Conservation (phyloP, 208 protist species). For the Lotmaria passim region DNA sequence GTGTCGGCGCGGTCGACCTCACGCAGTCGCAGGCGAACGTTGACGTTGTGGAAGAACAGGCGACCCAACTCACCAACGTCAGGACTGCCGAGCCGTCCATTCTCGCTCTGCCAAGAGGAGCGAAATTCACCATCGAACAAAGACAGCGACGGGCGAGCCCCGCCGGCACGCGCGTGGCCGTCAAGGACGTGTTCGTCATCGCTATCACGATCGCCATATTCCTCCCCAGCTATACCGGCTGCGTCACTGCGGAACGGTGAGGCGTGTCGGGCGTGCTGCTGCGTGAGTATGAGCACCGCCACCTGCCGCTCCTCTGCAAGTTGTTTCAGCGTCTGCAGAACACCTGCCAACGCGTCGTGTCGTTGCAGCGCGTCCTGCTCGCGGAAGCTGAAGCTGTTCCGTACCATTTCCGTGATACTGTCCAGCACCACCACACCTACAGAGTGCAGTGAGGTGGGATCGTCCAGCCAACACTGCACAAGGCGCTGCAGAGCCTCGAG, state of each 20-base stretch:
- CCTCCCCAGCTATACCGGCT: background rate
- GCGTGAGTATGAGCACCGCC: slow-evolving; percentile 59
- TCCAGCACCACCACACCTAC: slow-evolving; percentile 69
- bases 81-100: background rate
- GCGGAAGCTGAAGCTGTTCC: slow-evolving; percentile 39
- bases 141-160: background rate
- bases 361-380: slow-evolving; percentile 50
- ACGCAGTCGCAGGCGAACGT: slow-evolving; percentile 61
- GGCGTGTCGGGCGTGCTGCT: slow-evolving; percentile 7
- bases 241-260: background rate
- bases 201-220: background rate
- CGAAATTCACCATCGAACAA: background rate
- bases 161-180: background rate
- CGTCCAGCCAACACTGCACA: slow-evolving; percentile 11
- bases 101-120: background rate
- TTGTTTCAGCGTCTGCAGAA: slow-evolving; percentile 58
- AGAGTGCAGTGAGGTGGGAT: slow-evolving; percentile 2
- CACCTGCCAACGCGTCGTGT: slow-evolving; percentile 43
- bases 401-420: slow-evolving; percentile 50
- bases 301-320: slow-evolving; percentile 45
- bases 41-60: slow-evolving; percentile 69
- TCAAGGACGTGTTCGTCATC: background rate
- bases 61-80: slow-evolving; percentile 52
- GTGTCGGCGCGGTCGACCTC: background rate
- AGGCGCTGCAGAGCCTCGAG: slow-evolving; percentile 27